phyloP scores from a whole-genome alignment of 2,329 filamentous ascomycete genomes.

The Beauveria varroae region DNA sequence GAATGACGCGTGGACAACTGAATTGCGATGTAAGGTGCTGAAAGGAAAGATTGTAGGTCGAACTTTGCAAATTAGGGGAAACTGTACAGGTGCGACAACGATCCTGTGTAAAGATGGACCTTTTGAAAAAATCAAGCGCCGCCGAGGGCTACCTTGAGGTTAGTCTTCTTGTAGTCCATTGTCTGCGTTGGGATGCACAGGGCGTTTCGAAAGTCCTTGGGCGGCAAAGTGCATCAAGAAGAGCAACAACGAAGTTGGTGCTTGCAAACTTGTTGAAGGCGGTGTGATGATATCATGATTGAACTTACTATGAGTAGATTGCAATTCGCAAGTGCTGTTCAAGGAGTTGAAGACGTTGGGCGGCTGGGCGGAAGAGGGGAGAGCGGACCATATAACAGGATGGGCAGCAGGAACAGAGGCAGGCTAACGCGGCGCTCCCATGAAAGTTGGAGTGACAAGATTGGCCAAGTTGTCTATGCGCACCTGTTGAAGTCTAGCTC shows the following conservation, averaged over 20 bases:
- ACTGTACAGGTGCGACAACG: neutral
- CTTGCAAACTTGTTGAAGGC: neutral
- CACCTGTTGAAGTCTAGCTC: neutral
- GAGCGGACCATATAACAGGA: conserved; percentile 1
- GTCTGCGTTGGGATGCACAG: neutral
- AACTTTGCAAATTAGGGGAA: neutral
- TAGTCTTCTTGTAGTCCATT: neutral
- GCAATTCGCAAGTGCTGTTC: neutral
- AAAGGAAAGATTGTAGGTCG: neutral
- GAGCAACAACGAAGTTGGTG: neutral
- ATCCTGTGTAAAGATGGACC: neutral
- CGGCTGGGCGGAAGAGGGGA: neutral
- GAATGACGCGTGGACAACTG: neutral
- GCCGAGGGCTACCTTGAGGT: neutral
- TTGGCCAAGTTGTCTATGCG: neutral
- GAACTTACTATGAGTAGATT: neutral
- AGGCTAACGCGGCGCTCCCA: neutral
- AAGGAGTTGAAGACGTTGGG: neutral
- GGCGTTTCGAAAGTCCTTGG: neutral
- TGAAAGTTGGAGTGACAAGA: neutral
- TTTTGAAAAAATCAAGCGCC: neutral
- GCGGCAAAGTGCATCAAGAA: neutral
- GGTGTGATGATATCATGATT: neutral
- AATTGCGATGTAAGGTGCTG: neutral
- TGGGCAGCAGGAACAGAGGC: neutral